Conservation (phyloP, 2,329 filamentous ascomycete species). For the Fusarium oligoseptatum region DNA sequence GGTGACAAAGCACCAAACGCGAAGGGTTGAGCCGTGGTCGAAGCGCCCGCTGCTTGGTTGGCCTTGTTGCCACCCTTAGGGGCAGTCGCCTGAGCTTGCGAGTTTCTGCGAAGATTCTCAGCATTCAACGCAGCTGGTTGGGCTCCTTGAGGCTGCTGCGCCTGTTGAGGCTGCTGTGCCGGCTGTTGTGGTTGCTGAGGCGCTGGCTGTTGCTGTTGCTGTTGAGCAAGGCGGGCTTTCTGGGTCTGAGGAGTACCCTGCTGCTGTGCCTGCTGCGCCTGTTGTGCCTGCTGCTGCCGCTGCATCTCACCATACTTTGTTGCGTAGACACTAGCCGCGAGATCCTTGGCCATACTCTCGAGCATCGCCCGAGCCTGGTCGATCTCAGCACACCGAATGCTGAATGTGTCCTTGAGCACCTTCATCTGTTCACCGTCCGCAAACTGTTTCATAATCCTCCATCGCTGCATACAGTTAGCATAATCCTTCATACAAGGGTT, state of each 20-base stretch:
- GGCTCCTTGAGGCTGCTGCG: conserved; percentile 39
- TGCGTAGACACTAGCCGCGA: conserved; percentile 50
- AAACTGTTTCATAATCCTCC: conserved; percentile 67
- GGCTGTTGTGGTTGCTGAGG: conserved; percentile 51
- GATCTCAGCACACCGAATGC: conserved; percentile 65
- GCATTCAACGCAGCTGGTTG: conserved; percentile 56
- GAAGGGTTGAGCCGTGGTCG: conserved; percentile 69
- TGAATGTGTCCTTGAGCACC: conserved; percentile 62
- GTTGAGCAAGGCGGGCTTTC: conserved; percentile 49
- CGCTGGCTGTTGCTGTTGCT: conserved; percentile 50
- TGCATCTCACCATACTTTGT: conserved; percentile 10
- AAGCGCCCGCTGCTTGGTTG: conserved; percentile 66
- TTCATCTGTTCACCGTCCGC: conserved; percentile 62
- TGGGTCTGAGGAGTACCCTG: conserved; percentile 48
- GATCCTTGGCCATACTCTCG: conserved; percentile 66
- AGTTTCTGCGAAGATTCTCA: conserved; percentile 66
- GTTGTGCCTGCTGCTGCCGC: neutral
- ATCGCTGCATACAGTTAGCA: conserved; percentile 61
- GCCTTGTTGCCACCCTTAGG: conserved; percentile 58
- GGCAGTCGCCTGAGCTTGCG: conserved; percentile 59
- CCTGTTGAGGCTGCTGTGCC: conserved; percentile 37
- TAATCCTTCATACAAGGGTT: neutral
- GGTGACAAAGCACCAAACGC: conserved; percentile 68
- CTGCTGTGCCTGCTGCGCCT: conserved; percentile 35
- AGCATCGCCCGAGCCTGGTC: conserved; percentile 63